phyloP scores from a whole-genome alignment of 169 alveolate genomes.

The Plasmodium vinckei region DNA sequence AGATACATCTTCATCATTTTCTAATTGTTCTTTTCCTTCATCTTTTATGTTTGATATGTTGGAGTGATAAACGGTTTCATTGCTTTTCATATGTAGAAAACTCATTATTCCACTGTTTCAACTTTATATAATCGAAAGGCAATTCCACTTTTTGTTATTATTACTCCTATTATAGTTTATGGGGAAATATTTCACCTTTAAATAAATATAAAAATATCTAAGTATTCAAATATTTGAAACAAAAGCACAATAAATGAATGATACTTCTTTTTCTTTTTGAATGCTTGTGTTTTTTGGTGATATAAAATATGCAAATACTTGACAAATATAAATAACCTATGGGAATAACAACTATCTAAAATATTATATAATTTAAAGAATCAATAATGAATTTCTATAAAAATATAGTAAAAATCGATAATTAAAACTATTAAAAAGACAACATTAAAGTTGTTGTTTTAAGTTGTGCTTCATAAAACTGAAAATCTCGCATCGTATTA shows the following conservation, averaged over 20 bases:
- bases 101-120: slow-evolving; percentile 15
- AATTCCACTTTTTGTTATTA: neutral
- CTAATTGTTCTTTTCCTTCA: slow-evolving; percentile 7
- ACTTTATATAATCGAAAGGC: neutral
- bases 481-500: no score
- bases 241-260: no score
- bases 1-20: neutral
- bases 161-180: no score
- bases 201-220: no score
- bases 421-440: neutral
- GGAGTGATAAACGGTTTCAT: slow-evolving; percentile 48
- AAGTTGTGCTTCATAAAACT: neutral
- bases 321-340: no score
- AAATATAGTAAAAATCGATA: neutral
- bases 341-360: neutral
- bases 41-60: slow-evolving; percentile 39
- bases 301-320: no score
- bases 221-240: no score
- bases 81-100: slow-evolving; percentile 46
- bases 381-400: neutral
- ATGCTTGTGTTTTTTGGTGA: no score
- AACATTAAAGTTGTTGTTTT: neutral
- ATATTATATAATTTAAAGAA: slow-evolving; percentile 1
- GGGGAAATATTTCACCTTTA: no score
- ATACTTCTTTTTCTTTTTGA: no score